Conservation (phyloP, 192 early-diverging fungal species). For the Umbelopsis ramanniana region DNA sequence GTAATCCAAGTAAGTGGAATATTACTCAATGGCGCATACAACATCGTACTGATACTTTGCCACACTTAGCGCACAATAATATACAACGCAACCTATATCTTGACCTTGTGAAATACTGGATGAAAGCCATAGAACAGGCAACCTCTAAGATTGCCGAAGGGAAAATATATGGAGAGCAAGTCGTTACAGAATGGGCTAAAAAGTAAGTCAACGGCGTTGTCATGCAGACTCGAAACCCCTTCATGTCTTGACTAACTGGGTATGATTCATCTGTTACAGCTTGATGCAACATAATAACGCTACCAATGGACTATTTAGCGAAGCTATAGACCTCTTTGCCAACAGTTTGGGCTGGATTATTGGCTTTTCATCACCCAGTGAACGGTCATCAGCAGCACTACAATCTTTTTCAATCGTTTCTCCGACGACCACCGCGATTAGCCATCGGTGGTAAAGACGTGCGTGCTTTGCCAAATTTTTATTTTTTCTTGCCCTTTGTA, state of each 20-base stretch:
- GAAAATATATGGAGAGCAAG: constrained; percentile 78
- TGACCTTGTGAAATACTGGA: constrained; percentile 76
- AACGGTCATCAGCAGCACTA: background rate
- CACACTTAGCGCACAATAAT: constrained; percentile 62
- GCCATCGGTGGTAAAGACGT: background rate
- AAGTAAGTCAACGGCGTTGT: constrained; percentile 45
- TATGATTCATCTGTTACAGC: constrained; percentile 24
- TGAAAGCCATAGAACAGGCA: constrained; percentile 74
- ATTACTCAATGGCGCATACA: background rate
- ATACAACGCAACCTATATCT: constrained; percentile 67
- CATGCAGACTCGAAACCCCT: background rate
- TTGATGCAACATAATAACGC: constrained; percentile 66
- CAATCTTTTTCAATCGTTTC: constrained; percentile 3
- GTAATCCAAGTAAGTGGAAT: constrained; percentile 47
- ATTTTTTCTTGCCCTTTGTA: background rate
- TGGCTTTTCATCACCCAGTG: constrained; percentile 9
- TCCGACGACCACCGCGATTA: constrained; percentile 5
- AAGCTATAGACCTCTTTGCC: constrained; percentile 44
- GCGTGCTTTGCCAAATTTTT: background rate
- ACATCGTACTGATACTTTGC: background rate
- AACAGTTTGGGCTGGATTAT: constrained; percentile 14
- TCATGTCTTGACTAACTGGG: background rate
- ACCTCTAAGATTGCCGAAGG: constrained; percentile 74
- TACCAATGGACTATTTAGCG: constrained; percentile 65
- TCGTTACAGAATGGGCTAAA: constrained; percentile 85